phyloP scores from a whole-genome alignment of 352 stramenopile genomes.

The Phytophthora capsici region DNA sequence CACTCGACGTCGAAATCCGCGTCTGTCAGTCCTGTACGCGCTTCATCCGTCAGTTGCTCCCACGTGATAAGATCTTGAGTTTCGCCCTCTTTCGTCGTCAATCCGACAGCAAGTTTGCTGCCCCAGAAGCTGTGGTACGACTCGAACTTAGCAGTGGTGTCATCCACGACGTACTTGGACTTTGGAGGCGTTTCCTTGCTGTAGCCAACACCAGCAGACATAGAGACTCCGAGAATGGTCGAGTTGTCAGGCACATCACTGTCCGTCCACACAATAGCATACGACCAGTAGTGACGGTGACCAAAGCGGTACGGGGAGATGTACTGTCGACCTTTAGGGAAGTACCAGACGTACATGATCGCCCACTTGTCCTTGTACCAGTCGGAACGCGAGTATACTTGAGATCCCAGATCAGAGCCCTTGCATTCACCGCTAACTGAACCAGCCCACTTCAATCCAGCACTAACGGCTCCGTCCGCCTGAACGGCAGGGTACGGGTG shows the following conservation, averaged over 20 bases:
- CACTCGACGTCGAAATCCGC: neutral
- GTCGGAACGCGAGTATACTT: constrained; percentile 32
- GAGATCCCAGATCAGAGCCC: constrained; percentile 18
- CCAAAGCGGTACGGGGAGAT: neutral
- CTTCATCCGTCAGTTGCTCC: constrained; percentile 19
- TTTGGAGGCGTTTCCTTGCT: constrained; percentile 10
- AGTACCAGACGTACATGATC: constrained; percentile 29
- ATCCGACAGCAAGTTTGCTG: neutral
- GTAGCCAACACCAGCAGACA: constrained; percentile 1
- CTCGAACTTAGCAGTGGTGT: constrained; percentile 9
- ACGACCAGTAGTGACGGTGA: constrained; percentile 16
- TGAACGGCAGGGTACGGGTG: constrained; percentile 19
- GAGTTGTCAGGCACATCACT: constrained; percentile 7
- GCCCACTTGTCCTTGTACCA: constrained; percentile 34
- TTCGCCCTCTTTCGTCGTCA: constrained; percentile 1
- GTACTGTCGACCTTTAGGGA: constrained; percentile 13
- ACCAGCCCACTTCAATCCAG: constrained; percentile 11
- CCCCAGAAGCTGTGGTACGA: constrained; percentile 4
- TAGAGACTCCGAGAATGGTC: constrained; percentile 25
- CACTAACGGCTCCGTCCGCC: constrained; percentile 7
- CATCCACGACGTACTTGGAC: constrained; percentile 17
- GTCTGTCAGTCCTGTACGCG: neutral
- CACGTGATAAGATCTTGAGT: constrained; percentile 22
- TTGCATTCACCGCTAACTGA: constrained; percentile 26
- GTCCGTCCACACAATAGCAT: constrained; percentile 15